Percentiles rank a stretch among this genome's conserved stretches.
These are phyloP conservation scores for Fusarium acutatum DNA, from an alignment of 2,329 filamentous ascomycete genomes.

Conservation along the genomic window DNA sequence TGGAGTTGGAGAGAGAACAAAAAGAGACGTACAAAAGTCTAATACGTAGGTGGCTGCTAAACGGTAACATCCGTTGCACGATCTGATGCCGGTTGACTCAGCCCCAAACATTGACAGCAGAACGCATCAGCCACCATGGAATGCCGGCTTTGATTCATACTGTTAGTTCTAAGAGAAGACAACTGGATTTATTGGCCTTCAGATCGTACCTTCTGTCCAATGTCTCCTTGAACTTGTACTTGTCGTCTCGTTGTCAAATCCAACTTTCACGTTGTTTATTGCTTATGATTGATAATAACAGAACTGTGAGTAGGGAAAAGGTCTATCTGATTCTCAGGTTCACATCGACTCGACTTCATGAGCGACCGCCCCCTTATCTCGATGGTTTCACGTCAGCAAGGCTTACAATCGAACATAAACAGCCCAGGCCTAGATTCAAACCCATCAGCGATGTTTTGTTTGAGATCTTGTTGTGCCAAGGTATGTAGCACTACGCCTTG, in stretches of 20 bases:
- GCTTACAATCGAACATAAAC: not conserved
- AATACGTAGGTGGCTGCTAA: not conserved
- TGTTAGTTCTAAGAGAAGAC: not conserved
- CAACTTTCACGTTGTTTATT: not conserved
- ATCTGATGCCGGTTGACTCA: not conserved
- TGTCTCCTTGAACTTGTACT: not conserved
- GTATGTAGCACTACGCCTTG: not conserved
- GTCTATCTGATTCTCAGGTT: rapidly evolving
- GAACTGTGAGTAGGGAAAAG: not conserved
- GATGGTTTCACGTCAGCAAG: too few relatives aligned
- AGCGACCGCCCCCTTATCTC: not conserved
- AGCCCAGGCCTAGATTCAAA: not conserved
- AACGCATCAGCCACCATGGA: not conserved
- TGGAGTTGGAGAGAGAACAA: not conserved
- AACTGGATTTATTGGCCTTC: too few relatives aligned
- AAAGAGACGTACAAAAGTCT: not conserved
- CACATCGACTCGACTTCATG: not conserved
- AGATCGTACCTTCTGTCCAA: not conserved
- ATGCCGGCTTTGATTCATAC: not conserved
- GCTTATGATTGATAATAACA: too few relatives aligned
- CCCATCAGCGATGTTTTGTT: too few relatives aligned
- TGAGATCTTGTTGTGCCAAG: not conserved
- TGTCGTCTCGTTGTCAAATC: not conserved
- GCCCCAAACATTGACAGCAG: not conserved
- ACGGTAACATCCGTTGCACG: too few relatives aligned